These are phyloP conservation scores for Calocera cornea DNA, from an alignment of 768 basidiomycete species.

Conservation along the genomic window DNA sequence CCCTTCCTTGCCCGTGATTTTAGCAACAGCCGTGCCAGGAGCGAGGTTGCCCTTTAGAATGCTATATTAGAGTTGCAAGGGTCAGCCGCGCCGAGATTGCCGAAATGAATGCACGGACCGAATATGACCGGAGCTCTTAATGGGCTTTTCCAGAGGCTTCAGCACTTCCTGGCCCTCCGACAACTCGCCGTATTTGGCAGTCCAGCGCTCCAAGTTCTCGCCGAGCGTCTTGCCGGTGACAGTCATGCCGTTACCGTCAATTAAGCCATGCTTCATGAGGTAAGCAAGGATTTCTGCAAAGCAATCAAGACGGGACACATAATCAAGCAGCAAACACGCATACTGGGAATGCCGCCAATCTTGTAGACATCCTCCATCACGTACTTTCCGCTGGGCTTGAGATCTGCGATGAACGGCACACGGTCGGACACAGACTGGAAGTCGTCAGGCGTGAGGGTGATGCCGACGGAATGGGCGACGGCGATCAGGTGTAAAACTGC, in stretches of 20 bases:
- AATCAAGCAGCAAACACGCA: conserved; percentile 20
- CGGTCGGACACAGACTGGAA: conserved; percentile 89
- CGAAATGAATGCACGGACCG: conserved; percentile 35
- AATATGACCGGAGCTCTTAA: conserved; percentile 82
- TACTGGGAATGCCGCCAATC: conserved; percentile 92
- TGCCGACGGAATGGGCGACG: conserved; percentile 88
- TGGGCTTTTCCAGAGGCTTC: conserved; percentile 71
- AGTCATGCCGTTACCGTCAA: conserved; percentile 83
- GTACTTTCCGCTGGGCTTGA: conserved; percentile 96
- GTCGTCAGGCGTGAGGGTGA: conserved; percentile 78
- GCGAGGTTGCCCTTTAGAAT: conserved; percentile 87
- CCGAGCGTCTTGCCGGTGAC: conserved; percentile 82
- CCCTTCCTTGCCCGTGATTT: conserved; percentile 94
- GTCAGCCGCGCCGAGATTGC: conserved; percentile 9
- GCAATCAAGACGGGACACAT: not conserved
- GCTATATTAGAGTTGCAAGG: conserved; percentile 28
- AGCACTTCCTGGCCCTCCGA: conserved; percentile 70
- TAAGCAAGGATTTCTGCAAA: conserved; percentile 65
- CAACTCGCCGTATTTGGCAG: conserved; percentile 62
- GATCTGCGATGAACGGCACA: conserved; percentile 85
- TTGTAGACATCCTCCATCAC: conserved; percentile 97
- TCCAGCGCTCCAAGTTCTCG: conserved; percentile 87
- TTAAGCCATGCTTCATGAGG: conserved; percentile 71
- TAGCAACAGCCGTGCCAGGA: conserved; percentile 89
- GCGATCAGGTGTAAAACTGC: conserved; percentile 95